phyloP scores from a whole-genome alignment of 2,329 filamentous ascomycete genomes.

The Aspergillus pseudoviridinutans region DNA sequence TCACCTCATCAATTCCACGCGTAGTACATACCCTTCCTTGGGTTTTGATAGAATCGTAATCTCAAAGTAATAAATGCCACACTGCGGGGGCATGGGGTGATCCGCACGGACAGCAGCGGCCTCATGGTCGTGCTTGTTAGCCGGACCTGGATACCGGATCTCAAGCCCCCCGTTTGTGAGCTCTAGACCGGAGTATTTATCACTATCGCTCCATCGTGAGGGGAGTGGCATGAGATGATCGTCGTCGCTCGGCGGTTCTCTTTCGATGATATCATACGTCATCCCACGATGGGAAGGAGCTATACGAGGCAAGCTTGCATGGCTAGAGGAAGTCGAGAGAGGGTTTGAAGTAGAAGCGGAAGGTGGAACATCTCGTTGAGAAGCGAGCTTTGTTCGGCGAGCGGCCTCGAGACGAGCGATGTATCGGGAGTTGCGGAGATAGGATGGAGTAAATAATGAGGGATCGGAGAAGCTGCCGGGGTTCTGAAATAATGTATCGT shows the following conservation, averaged over 20 bases:
- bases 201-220: slow-evolving; percentile 73
- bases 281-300: slow-evolving; percentile 69
- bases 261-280: slow-evolving; percentile 80
- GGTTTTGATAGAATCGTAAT: slow-evolving; percentile 62
- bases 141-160: slow-evolving; percentile 57
- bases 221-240: slow-evolving; percentile 68
- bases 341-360: slow-evolving; percentile 46
- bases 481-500: slow-evolving; percentile 23
- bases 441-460: slow-evolving; percentile 70
- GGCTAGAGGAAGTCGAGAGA: slow-evolving; percentile 55
- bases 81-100: slow-evolving; percentile 80
- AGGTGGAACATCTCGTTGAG: slow-evolving; percentile 44
- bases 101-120: slow-evolving; percentile 79
- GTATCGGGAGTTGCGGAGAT: slow-evolving; percentile 74
- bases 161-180: slow-evolving; percentile 69
- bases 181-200: slow-evolving; percentile 71
- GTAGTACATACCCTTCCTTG: slow-evolving; percentile 58
- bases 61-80: slow-evolving; percentile 94
- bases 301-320: slow-evolving; percentile 55
- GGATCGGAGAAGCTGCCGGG: slow-evolving; percentile 25
- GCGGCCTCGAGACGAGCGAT: slow-evolving; percentile 70
- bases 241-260: slow-evolving; percentile 57
- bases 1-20: neutral
- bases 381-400: slow-evolving; percentile 57
- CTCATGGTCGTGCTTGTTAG: slow-evolving; percentile 64